Evolutionary conservation across 352 stramenopile genomes (phyloP), one percentile per base, ranked within the genome.

Genomic region (Phytophthora hybrid): DNA sequence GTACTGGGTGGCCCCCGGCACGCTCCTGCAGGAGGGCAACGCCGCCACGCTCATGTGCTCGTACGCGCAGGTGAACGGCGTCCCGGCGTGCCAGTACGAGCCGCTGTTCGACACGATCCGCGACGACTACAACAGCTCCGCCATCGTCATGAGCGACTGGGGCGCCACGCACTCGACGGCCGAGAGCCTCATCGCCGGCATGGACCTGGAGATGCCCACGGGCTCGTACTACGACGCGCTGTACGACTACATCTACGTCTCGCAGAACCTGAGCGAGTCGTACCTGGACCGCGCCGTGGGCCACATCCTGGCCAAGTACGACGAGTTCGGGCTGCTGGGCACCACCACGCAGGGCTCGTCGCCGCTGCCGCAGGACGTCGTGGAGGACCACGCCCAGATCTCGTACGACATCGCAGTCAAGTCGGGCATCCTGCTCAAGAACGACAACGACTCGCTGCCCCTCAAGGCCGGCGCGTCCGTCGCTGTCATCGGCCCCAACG

Each of bases 171-270:
- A 79, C 59, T 71, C 73, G 47, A 73, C 69, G 18, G 73, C 63
- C 8, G 73, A 79, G 59, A 79, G 73, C 41, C 56, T 79, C 16
- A 71, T 79, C 34, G 73, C 73, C 37, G 73, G 73, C 44, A 66
- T 79, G 73, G 73, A 79, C 34, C 63, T 79, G 37, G 68, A 79
- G 63, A 77, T 77, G 73, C 73, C 73, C 13, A 76, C 63, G 7
- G 73, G 73, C 10, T 71, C 69, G 9, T 79, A 79, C 68, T 79
- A 79, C 63, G 68, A 69, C 53, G 68, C 73, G 32, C 73, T 79
- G 7, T 77, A 79, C 55, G 73, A 79, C 47, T 77, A 79, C 73
- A 79, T 77, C 54, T 79, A 79, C 63, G 63, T 79, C 32, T 73
- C 73, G 8, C 55, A 77, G 37, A 77, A 79, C 51, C 55, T 79